Evolutionary conservation across 805 yeast genomes (phyloP), one percentile per base, ranked within the genome.

Genomic region (Kluyveromyces nonfermentans): DNA sequence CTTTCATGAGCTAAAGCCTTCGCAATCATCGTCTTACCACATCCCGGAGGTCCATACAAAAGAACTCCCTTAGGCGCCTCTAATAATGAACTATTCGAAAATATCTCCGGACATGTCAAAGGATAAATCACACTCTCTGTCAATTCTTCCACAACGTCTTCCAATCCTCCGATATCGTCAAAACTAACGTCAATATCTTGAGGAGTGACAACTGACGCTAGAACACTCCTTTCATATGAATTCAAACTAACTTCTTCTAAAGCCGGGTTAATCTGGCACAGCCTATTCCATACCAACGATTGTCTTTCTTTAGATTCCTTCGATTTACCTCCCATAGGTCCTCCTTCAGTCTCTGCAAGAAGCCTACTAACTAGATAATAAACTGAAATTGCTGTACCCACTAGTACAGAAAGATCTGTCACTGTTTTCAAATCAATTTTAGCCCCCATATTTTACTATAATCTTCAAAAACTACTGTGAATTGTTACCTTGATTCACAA

Each of bases 21-120:
- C 8, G 97, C 97, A 53, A 90, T 70, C 96, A 90, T 86, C 3
- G 97, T 90, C 65, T 90, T 90, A 44, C 97, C 97, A 63, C 97
- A 90, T 0, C 97, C 97, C 0, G 97, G 97, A 3, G 97, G 97
- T 0, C 97, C 97, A 58, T 86, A 81, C 40, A 89, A 71, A 31
- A 90, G 67, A 2, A 90, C 97, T 34, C 98, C 98, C 57, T 86
- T 88, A 1, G 98, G 98, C 1, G 96, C 90, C 56, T 84, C 86
- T 20, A 90, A 68, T 42, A 90, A 70, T 42, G 86, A 78, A 51
- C 82, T 85, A 42, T 77, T 79, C 10, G 77, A 68, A 59, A 84
- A 88, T 34, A 87, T 64, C 40, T 78, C 85, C 0, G 96, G 96
- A 53, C 62, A 69, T 15, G 85, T 82, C 45, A 93, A 69, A 1